These are phyloP conservation scores for Toxicodendron radicans DNA, from an alignment of 345 rosid species.

Conservation along the genomic window DNA sequence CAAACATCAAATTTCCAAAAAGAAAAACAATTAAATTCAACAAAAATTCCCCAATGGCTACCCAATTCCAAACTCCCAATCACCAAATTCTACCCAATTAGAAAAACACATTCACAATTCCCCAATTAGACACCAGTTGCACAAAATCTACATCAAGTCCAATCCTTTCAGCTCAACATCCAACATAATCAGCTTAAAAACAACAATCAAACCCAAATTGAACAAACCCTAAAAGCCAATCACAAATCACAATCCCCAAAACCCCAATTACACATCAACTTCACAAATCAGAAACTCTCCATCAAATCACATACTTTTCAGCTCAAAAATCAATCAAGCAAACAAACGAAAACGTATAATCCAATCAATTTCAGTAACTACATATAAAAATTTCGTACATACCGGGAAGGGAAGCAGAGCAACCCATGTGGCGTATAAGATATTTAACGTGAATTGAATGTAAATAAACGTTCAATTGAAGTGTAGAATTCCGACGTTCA, in stretches of 20 bases:
- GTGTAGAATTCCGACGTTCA: neutral
- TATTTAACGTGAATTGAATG: neutral
- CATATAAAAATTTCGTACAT: neutral
- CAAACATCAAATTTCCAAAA: conserved; percentile 20
- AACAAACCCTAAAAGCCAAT: conserved; percentile 8
- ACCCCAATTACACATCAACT: too few relatives aligned
- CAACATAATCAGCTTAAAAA: conserved; percentile 3
- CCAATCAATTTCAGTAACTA: neutral
- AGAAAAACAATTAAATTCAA: conserved; percentile 12
- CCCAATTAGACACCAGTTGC: neutral
- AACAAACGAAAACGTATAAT: conserved; percentile 4
- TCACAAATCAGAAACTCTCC: too few relatives aligned
- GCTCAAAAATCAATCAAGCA: neutral
- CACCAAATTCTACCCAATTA: conserved; percentile 8
- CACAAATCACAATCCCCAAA: conserved; percentile 1
- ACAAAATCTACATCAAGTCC: conserved; percentile 7
- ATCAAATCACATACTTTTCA: neutral
- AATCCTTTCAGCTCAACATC: neutral
- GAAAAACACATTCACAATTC: neutral
- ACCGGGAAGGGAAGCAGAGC: conserved; percentile 92
- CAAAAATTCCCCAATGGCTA: conserved; percentile 23
- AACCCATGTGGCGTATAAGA: conserved; percentile 58
- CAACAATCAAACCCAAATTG: conserved; percentile 17
- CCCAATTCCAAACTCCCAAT: conserved; percentile 10
- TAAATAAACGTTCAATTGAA: neutral